phyloP scores from a whole-genome alignment of 1,139 yeast genomes.

The Candida tetrigidarum region DNA sequence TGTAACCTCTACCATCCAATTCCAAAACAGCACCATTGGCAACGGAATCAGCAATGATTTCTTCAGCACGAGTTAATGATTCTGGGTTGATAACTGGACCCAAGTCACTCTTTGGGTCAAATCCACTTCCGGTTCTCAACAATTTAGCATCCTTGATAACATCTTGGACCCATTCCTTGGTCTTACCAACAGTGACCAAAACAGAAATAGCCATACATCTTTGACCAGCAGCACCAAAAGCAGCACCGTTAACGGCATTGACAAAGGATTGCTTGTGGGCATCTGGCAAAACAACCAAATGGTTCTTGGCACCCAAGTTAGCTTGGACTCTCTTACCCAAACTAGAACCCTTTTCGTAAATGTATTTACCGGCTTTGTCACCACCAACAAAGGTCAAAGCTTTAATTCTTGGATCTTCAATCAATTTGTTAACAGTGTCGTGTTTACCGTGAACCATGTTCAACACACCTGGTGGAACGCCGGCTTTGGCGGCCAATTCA shows the following conservation, averaged over 20 bases:
- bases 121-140: constrained; percentile 70
- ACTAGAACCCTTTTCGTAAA: constrained; percentile 67
- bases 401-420: constrained; percentile 77
- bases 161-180: constrained; percentile 68
- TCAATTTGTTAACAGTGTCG: constrained; percentile 72
- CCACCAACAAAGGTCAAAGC: constrained; percentile 83
- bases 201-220: constrained; percentile 85
- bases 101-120: constrained; percentile 60
- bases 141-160: constrained; percentile 60
- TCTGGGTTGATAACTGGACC: constrained; percentile 76
- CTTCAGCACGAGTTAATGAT: constrained; percentile 56
- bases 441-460: constrained; percentile 80
- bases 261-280: constrained; percentile 70
- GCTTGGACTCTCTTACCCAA: constrained; percentile 81
- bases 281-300: constrained; percentile 73
- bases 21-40: constrained; percentile 62
- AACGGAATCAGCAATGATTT: constrained; percentile 58
- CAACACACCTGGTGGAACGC: constrained; percentile 77
- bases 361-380: constrained; percentile 76
- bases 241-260: constrained; percentile 75
- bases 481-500: constrained; percentile 75
- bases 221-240: constrained; percentile 87
- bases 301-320: constrained; percentile 80
- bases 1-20: constrained; percentile 66
- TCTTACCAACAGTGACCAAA: constrained; percentile 73